Conservation (phyloP, 352 stramenopile species). For the Globisporangium solare region DNA sequence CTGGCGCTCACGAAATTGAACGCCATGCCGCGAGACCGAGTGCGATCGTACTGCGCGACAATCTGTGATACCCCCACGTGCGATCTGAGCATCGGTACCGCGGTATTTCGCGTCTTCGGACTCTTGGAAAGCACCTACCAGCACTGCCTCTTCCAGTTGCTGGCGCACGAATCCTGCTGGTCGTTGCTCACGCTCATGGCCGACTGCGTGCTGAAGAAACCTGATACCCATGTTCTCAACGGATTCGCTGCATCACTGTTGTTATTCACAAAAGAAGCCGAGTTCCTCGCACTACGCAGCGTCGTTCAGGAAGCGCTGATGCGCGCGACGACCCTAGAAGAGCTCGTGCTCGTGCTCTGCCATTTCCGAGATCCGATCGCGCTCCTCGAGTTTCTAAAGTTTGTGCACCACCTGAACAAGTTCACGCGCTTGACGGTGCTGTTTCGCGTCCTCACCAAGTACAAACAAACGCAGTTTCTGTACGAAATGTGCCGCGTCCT, state of each 20-base stretch:
- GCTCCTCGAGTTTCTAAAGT: slow-evolving; percentile 41
- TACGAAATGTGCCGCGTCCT: slow-evolving; percentile 65
- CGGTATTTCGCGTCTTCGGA: slow-evolving; percentile 41
- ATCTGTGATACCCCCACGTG: slow-evolving; percentile 22
- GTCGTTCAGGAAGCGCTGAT: slow-evolving; percentile 43
- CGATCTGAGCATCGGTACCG: slow-evolving; percentile 20
- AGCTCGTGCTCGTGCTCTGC: slow-evolving; percentile 46
- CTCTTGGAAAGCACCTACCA: slow-evolving; percentile 38
- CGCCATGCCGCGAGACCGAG: slow-evolving; percentile 37
- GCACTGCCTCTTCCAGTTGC: slow-evolving; percentile 28
- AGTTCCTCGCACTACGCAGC: slow-evolving; percentile 31
- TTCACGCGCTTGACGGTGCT: slow-evolving; percentile 26
- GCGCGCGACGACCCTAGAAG: slow-evolving; percentile 26
- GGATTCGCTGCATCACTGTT: slow-evolving; percentile 35
- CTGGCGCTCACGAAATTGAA: slow-evolving; percentile 23
- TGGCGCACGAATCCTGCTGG: slow-evolving; percentile 37
- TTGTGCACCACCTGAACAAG: slow-evolving; percentile 29
- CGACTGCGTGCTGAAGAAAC: slow-evolving; percentile 4
- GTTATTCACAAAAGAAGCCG: slow-evolving; percentile 24
- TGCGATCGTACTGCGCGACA: slow-evolving; percentile 27
- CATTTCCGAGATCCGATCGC: slow-evolving; percentile 32
- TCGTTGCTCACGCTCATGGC: slow-evolving; percentile 44
- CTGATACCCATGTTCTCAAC: slow-evolving; percentile 27
- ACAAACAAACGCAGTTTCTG: slow-evolving; percentile 42
- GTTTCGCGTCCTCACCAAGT: slow-evolving; percentile 52